Percentiles rank a stretch among this genome's conserved stretches.
phyloP scores from a whole-genome alignment of 2,329 filamentous ascomycete genomes.

The Ceratocystis ficicola region DNA sequence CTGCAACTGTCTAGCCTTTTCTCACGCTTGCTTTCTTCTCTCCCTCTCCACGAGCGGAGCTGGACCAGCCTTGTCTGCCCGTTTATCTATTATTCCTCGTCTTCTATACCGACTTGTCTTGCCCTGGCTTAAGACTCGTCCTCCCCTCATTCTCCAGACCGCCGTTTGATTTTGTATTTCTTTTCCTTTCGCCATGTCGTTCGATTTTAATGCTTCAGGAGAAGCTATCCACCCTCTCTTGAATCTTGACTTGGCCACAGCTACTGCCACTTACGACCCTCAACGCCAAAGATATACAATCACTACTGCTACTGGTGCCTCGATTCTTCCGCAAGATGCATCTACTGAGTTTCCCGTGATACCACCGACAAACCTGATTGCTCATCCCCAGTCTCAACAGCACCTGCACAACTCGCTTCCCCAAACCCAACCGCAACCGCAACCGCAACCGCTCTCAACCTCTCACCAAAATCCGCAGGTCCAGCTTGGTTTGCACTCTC shows the following conservation, averaged over 20 bases:
- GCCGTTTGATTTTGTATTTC: slow-evolving; percentile 19
- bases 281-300: slow-evolving; percentile 27
- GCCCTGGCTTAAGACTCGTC: slow-evolving; percentile 18
- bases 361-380: slow-evolving; percentile 13
- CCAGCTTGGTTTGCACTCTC: slow-evolving; percentile 18
- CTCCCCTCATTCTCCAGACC: slow-evolving; percentile 17
- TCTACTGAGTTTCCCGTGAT: slow-evolving; percentile 24
- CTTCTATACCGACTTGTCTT: slow-evolving; percentile 15
- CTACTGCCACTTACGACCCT: slow-evolving; percentile 21
- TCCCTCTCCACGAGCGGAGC: background rate
- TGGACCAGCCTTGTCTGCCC: slow-evolving; percentile 2
- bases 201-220: slow-evolving; percentile 21
- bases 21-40: slow-evolving; percentile 4
- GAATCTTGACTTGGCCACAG: slow-evolving; percentile 12
- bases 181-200: slow-evolving; percentile 21
- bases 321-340: slow-evolving; percentile 22
- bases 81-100: slow-evolving; percentile 15
- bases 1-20: slow-evolving; percentile 1
- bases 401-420: slow-evolving; percentile 5
- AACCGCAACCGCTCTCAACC: slow-evolving; percentile 25
- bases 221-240: slow-evolving; percentile 18
- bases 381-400: slow-evolving; percentile 14
- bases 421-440: slow-evolving; percentile 27
- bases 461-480: slow-evolving; percentile 24
- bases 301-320: slow-evolving; percentile 11